These are phyloP conservation scores for Pyricularia sp. DNA, from an alignment of 2,329 filamentous ascomycete species.

Conservation along the genomic window DNA sequence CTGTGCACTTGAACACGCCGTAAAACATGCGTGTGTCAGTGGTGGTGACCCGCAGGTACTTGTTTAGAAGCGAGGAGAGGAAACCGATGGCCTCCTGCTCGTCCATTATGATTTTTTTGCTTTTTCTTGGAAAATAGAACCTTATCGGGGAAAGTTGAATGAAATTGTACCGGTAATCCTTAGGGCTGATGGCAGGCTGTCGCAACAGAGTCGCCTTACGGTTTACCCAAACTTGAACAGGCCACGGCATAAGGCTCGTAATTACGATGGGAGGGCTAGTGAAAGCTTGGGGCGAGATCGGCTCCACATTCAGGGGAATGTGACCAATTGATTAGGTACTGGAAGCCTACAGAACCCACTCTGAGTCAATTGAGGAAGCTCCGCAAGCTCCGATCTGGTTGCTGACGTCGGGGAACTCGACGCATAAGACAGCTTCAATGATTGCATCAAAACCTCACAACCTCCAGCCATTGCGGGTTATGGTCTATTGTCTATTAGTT, in stretches of 20 bases:
- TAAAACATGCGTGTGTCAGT: conserved; percentile 81
- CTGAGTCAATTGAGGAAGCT: conserved; percentile 1
- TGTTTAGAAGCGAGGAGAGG: conserved; percentile 57
- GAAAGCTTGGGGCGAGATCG: neutral
- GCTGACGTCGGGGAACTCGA: neutral
- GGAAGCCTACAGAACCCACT: neutral
- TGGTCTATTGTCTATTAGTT: too few relatives aligned
- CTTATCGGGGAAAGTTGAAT: neutral
- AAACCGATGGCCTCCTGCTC: conserved; percentile 21
- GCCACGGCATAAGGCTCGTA: neutral
- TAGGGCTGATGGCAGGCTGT: neutral
- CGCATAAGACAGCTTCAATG: neutral
- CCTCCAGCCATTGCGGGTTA: neutral
- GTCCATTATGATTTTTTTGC: neutral
- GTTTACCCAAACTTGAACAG: neutral
- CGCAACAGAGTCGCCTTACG: neutral
- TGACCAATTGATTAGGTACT: neutral
- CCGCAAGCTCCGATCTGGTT: neutral
- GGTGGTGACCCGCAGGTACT: conserved; percentile 65
- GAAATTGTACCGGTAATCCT: too few relatives aligned
- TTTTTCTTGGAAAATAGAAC: neutral
- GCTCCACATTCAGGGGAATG: neutral
- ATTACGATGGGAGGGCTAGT: neutral
- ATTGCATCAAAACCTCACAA: neutral
- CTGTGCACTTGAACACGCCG: conserved; percentile 87